These are phyloP conservation scores for Umbelopsis sp. DNA, from an alignment of 192 early-diverging fungal genomes.

Conservation along the genomic window DNA sequence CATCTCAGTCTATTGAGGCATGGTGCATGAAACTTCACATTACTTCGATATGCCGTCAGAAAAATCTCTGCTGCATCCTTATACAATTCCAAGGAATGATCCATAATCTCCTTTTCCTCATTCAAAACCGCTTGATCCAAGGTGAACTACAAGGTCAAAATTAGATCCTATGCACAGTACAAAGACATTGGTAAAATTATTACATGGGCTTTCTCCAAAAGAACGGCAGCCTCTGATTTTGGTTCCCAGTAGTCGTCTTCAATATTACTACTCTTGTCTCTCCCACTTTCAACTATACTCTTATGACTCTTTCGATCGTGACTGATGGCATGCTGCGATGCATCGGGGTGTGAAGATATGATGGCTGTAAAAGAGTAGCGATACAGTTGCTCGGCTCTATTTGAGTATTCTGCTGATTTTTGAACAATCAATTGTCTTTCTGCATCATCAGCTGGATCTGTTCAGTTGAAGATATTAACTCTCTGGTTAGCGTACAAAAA, in stretches of 20 bases:
- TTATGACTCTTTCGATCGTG: slow-evolving; percentile 13
- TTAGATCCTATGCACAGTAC: neutral
- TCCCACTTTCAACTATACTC: neutral
- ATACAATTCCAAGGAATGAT: slow-evolving; percentile 55
- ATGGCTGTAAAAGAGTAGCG: slow-evolving; percentile 22
- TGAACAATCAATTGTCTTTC: slow-evolving; percentile 32
- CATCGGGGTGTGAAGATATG: slow-evolving; percentile 24
- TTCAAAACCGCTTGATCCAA: slow-evolving; percentile 32
- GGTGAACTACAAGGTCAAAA: slow-evolving; percentile 22
- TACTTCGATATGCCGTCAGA: slow-evolving; percentile 52
- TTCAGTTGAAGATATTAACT: neutral
- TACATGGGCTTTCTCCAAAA: slow-evolving; percentile 34
- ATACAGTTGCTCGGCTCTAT: slow-evolving; percentile 34
- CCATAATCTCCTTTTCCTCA: slow-evolving; percentile 42
- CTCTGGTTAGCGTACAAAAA: neutral
- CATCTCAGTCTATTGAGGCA: neutral
- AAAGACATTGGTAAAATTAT: neutral
- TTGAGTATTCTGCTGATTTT: slow-evolving; percentile 35
- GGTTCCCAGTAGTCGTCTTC: slow-evolving; percentile 9
- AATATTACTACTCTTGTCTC: neutral
- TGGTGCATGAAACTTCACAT: neutral
- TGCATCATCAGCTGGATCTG: slow-evolving; percentile 1
- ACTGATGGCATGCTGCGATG: slow-evolving; percentile 20
- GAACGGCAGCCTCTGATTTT: slow-evolving; percentile 1
- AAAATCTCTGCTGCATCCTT: slow-evolving; percentile 51